These are phyloP conservation scores for Allomyces macrogynus DNA, from an alignment of 192 early-diverging fungal species.

Conservation along the genomic window DNA sequence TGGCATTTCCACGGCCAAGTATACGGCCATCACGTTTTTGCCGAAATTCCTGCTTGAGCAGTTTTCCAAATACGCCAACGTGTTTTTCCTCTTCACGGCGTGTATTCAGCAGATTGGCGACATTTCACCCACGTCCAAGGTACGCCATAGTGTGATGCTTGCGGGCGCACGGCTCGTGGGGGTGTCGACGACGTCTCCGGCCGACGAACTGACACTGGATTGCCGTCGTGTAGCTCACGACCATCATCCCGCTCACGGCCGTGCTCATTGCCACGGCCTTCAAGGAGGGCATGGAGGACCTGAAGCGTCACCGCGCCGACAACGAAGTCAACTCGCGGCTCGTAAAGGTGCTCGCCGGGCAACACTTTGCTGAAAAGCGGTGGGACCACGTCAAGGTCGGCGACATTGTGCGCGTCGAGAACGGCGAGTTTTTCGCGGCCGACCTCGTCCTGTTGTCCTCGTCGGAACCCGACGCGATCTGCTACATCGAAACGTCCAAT, in stretches of 20 bases:
- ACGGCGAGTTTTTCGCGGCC: constrained; percentile 39
- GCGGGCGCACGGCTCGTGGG: no score
- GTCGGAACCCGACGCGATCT: constrained; percentile 38
- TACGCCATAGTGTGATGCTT: no score
- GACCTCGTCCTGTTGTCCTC: constrained; percentile 44
- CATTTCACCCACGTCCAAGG: constrained; percentile 69
- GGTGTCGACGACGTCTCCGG: no score
- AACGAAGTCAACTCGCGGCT: constrained; percentile 17
- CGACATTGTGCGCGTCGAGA: constrained; percentile 34
- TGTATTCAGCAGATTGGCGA: constrained; percentile 92
- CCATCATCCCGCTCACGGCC: constrained; percentile 54
- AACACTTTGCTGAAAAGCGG: constrained; percentile 3
- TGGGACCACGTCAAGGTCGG: constrained; percentile 43
- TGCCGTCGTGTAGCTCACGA: constrained; percentile 34
- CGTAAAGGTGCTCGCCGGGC: constrained; percentile 18
- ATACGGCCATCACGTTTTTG: constrained; percentile 74
- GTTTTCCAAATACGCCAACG: constrained; percentile 97
- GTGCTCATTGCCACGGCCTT: constrained; percentile 73
- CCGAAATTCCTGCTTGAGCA: constrained; percentile 94
- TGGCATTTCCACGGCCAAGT: constrained; percentile 87
- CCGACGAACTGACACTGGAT: no score
- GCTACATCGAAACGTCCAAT: constrained; percentile 59
- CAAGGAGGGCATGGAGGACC: constrained; percentile 88
- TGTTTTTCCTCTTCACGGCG: constrained; percentile 97
- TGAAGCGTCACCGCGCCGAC: constrained; percentile 23